Conservation (phyloP, 2,329 filamentous ascomycete species). For the Curvularia verruculosa region DNA sequence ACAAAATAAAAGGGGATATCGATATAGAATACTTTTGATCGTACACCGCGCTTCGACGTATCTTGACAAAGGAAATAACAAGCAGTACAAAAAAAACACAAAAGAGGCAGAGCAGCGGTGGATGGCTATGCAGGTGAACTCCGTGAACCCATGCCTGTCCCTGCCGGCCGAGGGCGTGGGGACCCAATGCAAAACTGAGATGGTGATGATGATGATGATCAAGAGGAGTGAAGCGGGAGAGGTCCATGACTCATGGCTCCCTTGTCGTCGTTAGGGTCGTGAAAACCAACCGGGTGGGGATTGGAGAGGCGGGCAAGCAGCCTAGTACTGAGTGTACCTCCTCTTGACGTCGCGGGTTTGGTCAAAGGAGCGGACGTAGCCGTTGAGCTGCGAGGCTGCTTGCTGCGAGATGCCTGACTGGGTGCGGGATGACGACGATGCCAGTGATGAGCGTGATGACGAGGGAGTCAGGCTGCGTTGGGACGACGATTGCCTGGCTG, state of each 20-base stretch:
- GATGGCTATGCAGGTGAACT: conserved; percentile 32
- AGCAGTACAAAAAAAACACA: conserved; percentile 27
- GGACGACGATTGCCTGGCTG: conserved; percentile 37
- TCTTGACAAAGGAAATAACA: conserved; percentile 23
- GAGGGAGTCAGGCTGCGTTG: conserved; percentile 61
- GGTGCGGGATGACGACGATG: conserved; percentile 67
- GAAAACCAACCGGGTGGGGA: conserved; percentile 20
- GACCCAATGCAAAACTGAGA: conserved; percentile 15
- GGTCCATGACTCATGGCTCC: conserved; percentile 16
- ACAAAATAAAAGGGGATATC: conserved; percentile 30
- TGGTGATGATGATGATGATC: conserved; percentile 8
- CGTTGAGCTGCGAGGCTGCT: conserved; percentile 77
- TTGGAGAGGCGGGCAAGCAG: neutral
- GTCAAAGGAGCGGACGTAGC: conserved; percentile 89
- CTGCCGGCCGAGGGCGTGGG: conserved; percentile 14
- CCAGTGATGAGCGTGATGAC: conserved; percentile 83
- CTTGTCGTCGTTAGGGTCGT: conserved; percentile 28
- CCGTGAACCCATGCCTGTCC: conserved; percentile 27
- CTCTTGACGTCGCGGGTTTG: conserved; percentile 69
- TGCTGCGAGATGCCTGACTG: conserved; percentile 70
- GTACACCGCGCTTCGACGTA: conserved; percentile 31
- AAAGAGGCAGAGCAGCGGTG: conserved; percentile 24
- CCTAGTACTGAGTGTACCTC: conserved; percentile 46
- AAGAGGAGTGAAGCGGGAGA: conserved; percentile 16
- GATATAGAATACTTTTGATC: conserved; percentile 43